These are phyloP conservation scores for Zymoseptoria crescenta DNA, from an alignment of 2,329 filamentous ascomycete species.

Conservation along the genomic window DNA sequence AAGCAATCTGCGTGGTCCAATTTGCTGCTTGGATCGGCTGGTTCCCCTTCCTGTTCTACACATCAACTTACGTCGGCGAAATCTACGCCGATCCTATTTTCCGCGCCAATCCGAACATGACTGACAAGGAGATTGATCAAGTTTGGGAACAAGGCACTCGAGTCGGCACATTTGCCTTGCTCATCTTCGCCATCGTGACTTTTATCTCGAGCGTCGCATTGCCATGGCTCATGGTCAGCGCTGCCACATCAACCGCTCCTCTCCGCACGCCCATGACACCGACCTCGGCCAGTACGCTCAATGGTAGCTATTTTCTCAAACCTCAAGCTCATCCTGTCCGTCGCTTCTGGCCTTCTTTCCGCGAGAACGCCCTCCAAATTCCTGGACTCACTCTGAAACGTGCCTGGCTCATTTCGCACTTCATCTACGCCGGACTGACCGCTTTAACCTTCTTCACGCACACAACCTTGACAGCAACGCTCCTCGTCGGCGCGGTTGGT, in stretches of 20 bases:
- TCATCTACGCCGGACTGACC: slow-evolving; percentile 78
- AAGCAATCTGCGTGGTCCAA: slow-evolving; percentile 84
- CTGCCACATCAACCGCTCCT: background rate
- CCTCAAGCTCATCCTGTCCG: background rate
- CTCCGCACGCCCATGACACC: slow-evolving; percentile 29
- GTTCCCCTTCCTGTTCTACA: slow-evolving; percentile 96
- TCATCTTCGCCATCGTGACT: slow-evolving; percentile 81
- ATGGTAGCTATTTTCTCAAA: background rate
- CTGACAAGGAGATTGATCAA: slow-evolving; percentile 63
- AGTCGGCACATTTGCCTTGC: slow-evolving; percentile 78
- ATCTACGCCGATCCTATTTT: slow-evolving; percentile 84
- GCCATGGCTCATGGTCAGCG: slow-evolving; percentile 73
- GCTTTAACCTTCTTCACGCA: slow-evolving; percentile 73
- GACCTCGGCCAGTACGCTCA: slow-evolving; percentile 6
- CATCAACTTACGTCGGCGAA: slow-evolving; percentile 85
- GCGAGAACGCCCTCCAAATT: slow-evolving; percentile 51
- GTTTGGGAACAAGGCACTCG: slow-evolving; percentile 81
- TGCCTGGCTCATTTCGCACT: slow-evolving; percentile 75
- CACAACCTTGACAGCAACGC: slow-evolving; percentile 62
- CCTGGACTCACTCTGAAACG: slow-evolving; percentile 78
- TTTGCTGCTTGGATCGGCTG: slow-evolving; percentile 98
- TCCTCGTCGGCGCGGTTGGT: slow-evolving; percentile 72
- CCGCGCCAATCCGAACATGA: slow-evolving; percentile 67
- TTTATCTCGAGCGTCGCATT: slow-evolving; percentile 73
- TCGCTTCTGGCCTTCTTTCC: background rate